Percentiles rank a stretch among this genome's conserved stretches.
Conservation (phyloP, 768 basidiomycete species). For the Plicaturopsis crispa region DNA sequence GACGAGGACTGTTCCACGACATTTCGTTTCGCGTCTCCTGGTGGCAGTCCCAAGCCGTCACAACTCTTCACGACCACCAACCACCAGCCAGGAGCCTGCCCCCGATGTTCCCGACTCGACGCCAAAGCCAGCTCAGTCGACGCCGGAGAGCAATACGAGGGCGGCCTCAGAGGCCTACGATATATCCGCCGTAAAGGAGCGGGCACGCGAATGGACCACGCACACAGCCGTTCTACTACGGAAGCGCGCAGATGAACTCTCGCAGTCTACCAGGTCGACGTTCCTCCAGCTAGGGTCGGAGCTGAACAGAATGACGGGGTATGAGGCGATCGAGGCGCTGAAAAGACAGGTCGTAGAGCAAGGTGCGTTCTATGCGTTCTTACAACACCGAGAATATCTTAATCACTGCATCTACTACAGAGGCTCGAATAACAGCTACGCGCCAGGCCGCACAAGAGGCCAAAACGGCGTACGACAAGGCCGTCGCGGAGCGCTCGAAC, state of each 20-base stretch:
- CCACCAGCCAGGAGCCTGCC: no score
- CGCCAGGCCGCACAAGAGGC: conserved; percentile 63
- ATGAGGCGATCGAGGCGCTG: conserved; percentile 80
- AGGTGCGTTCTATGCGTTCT: conserved; percentile 43
- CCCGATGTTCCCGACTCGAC: no score
- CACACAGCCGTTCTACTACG: no score
- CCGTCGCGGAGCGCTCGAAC: conserved; percentile 71
- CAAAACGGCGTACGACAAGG: conserved; percentile 69
- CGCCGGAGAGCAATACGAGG: no score
- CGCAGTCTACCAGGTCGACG: conserved; percentile 44
- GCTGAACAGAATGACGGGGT: conserved; percentile 86
- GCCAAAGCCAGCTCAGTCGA: no score
- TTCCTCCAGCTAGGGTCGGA: conserved; percentile 72
- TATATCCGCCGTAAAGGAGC: no score
- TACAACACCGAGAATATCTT: background rate
- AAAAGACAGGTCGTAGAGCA: conserved; percentile 72
- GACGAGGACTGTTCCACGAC: no score
- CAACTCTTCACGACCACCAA: no score
- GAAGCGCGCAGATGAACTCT: conserved; percentile 49
- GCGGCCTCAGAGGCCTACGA: no score
- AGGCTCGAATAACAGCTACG: conserved; percentile 61
- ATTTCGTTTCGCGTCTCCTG: no score
- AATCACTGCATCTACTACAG: conserved; percentile 29
- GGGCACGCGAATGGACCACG: no score
- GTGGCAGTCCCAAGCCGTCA: no score